Conservation (phyloP, 805 yeast species). For the Saccharomycopsis javanensis region DNA sequence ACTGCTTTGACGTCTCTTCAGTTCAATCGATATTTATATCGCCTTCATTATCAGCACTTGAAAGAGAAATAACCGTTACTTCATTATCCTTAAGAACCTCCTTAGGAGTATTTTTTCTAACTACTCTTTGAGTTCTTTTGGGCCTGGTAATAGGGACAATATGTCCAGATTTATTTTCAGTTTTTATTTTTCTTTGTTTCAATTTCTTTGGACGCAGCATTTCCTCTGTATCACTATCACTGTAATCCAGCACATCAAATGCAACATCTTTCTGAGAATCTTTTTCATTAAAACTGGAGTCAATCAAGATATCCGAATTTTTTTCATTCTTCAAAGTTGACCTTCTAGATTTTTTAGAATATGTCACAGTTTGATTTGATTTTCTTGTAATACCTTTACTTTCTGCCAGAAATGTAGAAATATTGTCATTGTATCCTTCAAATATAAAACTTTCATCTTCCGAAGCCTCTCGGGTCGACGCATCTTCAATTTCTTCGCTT, state of each 20-base stretch:
- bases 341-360: not conserved
- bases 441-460: not conserved
- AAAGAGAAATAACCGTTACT: not conserved
- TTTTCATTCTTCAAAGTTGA: not conserved
- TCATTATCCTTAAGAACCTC: not conserved
- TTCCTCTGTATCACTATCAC: slow-evolving; percentile 4
- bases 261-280: not conserved
- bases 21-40: not conserved
- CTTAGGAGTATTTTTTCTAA: not conserved
- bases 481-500: not conserved
- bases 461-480: not conserved
- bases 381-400: not conserved
- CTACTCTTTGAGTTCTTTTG: not conserved
- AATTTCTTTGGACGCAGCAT: not conserved
- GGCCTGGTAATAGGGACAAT: not conserved
- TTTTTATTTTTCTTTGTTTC: not conserved
- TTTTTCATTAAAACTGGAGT: not conserved
- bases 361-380: not conserved
- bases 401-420: not conserved
- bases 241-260: not conserved
- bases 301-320: not conserved
- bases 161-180: not conserved
- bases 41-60: not conserved
- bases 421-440: not conserved
- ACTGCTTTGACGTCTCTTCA: not conserved